Conservation (phyloP, 2,329 filamentous ascomycete species). For the Colletotrichum higginsianum region DNA sequence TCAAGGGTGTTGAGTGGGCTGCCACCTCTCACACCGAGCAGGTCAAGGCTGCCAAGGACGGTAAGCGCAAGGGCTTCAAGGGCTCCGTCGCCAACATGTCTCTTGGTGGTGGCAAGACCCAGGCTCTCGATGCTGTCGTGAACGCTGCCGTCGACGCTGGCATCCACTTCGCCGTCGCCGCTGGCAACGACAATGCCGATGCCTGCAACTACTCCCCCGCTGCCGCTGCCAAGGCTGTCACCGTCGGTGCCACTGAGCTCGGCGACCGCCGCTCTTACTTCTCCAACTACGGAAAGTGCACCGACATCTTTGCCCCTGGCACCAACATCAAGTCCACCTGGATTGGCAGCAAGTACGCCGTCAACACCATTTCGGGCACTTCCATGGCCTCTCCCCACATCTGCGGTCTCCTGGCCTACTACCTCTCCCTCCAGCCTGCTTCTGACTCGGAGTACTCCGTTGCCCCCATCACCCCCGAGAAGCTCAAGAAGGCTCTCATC, state of each 20-base stretch:
- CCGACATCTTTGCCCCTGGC: conserved; percentile 98
- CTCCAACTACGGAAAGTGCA: conserved; percentile 99
- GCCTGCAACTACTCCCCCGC: conserved; percentile 99
- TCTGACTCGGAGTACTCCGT: conserved; percentile 93
- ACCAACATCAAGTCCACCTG: conserved; percentile 98
- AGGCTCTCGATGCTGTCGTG: conserved; percentile 90
- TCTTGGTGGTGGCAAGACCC: conserved; percentile 96
- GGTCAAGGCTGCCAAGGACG: conserved; percentile 83
- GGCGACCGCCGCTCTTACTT: conserved; percentile 98
- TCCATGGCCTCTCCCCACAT: conserved; percentile 99
- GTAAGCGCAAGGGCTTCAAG: conserved; percentile 98
- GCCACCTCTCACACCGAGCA: conserved; percentile 84
- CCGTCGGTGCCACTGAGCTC: conserved; percentile 94
- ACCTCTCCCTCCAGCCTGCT: conserved; percentile 94
- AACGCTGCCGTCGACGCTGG: conserved; percentile 93
- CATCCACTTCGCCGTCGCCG: conserved; percentile 97
- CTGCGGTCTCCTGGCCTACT: conserved; percentile 96
- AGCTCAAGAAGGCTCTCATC: conserved; percentile 93
- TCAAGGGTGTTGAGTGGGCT: conserved; percentile 98
- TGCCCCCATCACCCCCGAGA: conserved; percentile 89
- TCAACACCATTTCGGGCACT: conserved; percentile 99
- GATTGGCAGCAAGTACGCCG: conserved; percentile 95
- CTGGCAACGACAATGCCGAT: conserved; percentile 98
- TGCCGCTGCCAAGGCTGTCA: conserved; percentile 91
- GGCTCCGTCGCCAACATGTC: conserved; percentile 99